These are phyloP conservation scores for Diaporthe sp. DNA, from an alignment of 2,329 filamentous ascomycete genomes.

Conservation along the genomic window DNA sequence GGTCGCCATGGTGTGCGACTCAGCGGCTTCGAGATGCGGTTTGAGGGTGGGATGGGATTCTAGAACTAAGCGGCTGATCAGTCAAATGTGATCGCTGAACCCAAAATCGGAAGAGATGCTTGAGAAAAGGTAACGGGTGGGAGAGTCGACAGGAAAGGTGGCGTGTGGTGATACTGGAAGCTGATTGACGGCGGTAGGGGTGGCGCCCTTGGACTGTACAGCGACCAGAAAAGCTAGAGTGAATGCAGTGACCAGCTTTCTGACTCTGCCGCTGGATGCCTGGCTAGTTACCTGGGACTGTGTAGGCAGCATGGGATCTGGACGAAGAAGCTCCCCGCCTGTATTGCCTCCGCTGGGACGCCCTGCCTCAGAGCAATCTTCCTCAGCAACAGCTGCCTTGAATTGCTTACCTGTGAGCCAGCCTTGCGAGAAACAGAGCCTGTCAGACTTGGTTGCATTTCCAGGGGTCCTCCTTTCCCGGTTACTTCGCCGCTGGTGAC, in stretches of 20 bases:
- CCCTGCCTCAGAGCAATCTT: not conserved
- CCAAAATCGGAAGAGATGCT: not conserved
- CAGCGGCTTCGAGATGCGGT: not conserved
- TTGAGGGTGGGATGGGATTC: not conserved
- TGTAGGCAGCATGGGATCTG: not conserved
- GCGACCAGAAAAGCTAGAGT: not conserved
- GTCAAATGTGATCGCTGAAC: not conserved
- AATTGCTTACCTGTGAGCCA: constrained; percentile 3
- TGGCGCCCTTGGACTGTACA: not conserved
- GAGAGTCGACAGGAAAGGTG: not conserved
- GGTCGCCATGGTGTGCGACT: not conserved
- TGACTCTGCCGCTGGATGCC: not conserved
- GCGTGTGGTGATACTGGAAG: not conserved
- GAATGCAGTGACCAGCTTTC: not conserved
- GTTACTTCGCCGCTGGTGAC: not conserved
- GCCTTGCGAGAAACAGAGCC: not conserved
- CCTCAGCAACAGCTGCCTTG: not conserved
- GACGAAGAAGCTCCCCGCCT: not conserved
- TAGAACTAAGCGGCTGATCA: constrained; percentile 1
- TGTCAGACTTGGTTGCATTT: not conserved
- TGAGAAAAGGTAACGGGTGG: not conserved
- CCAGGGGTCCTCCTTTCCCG: not conserved
- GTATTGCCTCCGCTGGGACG: not conserved
- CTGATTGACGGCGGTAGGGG: not conserved
- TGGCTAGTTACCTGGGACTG: not conserved